Evolutionary conservation across 768 basidiomycete genomes (phyloP), one percentile per base, ranked within the genome.

Genomic region (Pulveroboletus sp.): DNA sequence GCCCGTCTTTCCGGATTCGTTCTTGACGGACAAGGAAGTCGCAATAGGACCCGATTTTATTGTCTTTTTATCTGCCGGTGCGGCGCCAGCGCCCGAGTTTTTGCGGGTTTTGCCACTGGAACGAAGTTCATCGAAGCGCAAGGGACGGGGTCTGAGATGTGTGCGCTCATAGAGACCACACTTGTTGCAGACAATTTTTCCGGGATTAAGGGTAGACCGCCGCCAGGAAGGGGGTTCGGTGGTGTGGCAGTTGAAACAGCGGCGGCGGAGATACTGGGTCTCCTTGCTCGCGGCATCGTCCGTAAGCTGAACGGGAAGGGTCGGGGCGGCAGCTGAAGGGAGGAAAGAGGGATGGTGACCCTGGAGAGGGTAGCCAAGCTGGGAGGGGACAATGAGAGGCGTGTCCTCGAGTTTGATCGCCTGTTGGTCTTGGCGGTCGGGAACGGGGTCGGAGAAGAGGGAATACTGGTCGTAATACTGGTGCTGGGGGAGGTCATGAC

Each of bases 151-250:
- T 20, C 90, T 80, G 47, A 92, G 69, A 57, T 93, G 90, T 12
- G 90, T 93, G 62, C 90, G 87, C 68, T 93, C 90, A 62, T 93
- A 93, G 32, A 93, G 77, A 10, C 90, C 90, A 56, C 90, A 93
- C 74, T 93, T 93, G 78, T 93, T 93, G 78, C 90, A 93, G 38
- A 93, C 90, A 62, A 93, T 93, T 71, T 93, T 93, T 56, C 90
- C 90, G 0, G 87, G 88, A 68, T 90, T 89, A 62, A 93, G 83
- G 5, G 90, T 92, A 26, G 82, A 85, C 38, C 90, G 81, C 46
- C 90, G 84, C 90, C 90, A 93, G 22, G 81, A 84, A 7, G 90
- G 90, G 0, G 90, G 90, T 64, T 93, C 90, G 2, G 90, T 93
- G 17, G 90, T 90, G 64, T 90, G 89, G 72, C 90, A 93, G 70